These are phyloP conservation scores for Nakataea oryzae DNA, from an alignment of 2,329 filamentous ascomycete species.

Conservation along the genomic window DNA sequence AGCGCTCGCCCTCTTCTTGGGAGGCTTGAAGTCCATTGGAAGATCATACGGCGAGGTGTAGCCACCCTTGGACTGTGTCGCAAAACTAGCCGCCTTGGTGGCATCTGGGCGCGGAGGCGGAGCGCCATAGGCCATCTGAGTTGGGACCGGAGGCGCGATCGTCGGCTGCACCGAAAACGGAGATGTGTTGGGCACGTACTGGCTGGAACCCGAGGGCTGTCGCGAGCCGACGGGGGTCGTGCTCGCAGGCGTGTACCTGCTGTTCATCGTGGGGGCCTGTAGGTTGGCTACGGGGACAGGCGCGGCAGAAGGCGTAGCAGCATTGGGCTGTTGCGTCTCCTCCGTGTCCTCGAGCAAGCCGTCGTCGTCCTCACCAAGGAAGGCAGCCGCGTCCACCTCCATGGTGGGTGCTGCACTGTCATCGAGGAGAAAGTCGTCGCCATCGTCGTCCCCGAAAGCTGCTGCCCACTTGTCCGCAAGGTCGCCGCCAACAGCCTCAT, in stretches of 20 bases:
- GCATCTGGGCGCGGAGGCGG: conserved; percentile 28
- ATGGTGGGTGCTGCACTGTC: conserved; percentile 33
- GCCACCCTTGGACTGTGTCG: conserved; percentile 78
- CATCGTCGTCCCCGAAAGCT: conserved; percentile 66
- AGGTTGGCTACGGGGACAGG: conserved; percentile 12
- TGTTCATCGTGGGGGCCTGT: neutral
- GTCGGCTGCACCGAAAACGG: neutral
- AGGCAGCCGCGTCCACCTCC: conserved; percentile 49
- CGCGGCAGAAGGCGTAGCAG: neutral
- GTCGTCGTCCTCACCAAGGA: conserved; percentile 76
- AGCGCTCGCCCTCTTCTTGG: conserved; percentile 53
- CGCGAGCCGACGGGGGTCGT: neutral
- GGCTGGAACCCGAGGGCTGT: neutral
- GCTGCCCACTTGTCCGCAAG: conserved; percentile 76
- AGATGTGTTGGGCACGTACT: neutral
- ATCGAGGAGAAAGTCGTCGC: conserved; percentile 50
- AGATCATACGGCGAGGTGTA: conserved; percentile 94
- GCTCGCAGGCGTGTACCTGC: conserved; percentile 1
- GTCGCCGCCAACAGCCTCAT: conserved; percentile 38
- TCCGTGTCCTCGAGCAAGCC: conserved; percentile 69
- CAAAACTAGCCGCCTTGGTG: conserved; percentile 69
- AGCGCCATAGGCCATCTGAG: conserved; percentile 7
- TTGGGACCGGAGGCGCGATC: conserved; percentile 4
- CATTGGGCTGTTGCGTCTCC: conserved; percentile 12
- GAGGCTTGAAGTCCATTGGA: conserved; percentile 75